These are phyloP conservation scores for Fagopyrum esculentum DNA, from an alignment of 148 eudicot genomes.

Conservation along the genomic window DNA sequence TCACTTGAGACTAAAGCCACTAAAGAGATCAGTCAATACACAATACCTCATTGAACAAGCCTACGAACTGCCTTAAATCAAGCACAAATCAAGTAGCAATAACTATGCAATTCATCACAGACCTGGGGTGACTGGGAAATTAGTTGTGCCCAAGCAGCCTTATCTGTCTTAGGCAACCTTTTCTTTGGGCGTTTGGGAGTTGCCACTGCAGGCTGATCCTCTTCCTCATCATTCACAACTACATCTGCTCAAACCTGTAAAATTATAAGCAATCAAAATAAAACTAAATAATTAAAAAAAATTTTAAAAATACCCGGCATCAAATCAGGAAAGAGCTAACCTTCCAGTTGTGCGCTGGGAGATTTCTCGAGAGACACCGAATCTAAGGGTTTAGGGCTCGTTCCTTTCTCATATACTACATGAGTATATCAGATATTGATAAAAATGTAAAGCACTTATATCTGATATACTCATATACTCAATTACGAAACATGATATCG, in stretches of 20 bases:
- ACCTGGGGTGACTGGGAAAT: slow-evolving; percentile 86
- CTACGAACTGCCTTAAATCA: background rate
- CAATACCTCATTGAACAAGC: background rate
- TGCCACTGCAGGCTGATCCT: slow-evolving; percentile 23
- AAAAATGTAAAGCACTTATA: too few relatives aligned
- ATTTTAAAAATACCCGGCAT: background rate
- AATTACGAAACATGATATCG: too few relatives aligned
- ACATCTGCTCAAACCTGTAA: slow-evolving; percentile 26
- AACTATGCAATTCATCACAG: slow-evolving; percentile 3
- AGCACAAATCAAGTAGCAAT: background rate
- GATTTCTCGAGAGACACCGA: slow-evolving; percentile 37
- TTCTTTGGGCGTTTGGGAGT: slow-evolving; percentile 43
- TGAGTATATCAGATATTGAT: too few relatives aligned
- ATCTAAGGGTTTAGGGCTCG: slow-evolving; percentile 32
- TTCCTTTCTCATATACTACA: too few relatives aligned
- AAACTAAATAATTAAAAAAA: too few relatives aligned
- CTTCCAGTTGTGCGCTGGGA: slow-evolving; percentile 30
- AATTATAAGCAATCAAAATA: slow-evolving; percentile 1
- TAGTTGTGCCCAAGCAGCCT: slow-evolving; percentile 77
- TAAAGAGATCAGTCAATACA: background rate
- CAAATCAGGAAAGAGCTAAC: slow-evolving; percentile 20
- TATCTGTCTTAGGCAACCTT: slow-evolving; percentile 29
- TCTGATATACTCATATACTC: too few relatives aligned
- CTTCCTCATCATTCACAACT: slow-evolving; percentile 33
- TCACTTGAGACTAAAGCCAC: background rate